phyloP scores from a whole-genome alignment of 495 filamentous ascomycete genomes.

The Penicillium herquei region DNA sequence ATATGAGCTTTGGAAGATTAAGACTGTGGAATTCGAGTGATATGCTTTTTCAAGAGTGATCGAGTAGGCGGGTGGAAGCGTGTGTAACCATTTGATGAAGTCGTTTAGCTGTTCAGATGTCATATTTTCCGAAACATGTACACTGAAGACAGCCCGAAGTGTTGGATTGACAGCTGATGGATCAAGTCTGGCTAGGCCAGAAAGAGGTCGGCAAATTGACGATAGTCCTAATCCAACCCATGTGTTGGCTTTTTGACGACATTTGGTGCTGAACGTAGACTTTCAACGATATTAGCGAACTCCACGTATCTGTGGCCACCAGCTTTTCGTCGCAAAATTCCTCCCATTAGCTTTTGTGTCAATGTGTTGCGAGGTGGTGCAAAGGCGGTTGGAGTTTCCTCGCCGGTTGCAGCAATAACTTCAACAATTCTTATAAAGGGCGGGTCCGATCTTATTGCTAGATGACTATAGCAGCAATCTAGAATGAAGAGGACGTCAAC shows the following conservation, averaged over 20 bases:
- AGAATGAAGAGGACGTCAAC: too few relatives aligned
- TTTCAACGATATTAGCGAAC: too few relatives aligned
- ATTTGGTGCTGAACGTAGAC: too few relatives aligned
- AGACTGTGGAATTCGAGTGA: conserved; percentile 5
- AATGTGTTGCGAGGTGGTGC: too few relatives aligned
- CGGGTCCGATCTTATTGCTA: too few relatives aligned
- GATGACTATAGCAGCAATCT: too few relatives aligned
- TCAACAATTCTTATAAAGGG: too few relatives aligned
- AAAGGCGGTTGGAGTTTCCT: too few relatives aligned
- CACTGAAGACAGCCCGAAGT: conserved; percentile 15
- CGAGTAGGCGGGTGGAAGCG: conserved; percentile 6
- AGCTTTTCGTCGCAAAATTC: too few relatives aligned
- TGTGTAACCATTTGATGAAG: conserved; percentile 13
- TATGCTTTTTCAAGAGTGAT: conserved; percentile 12
- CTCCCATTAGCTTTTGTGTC: too few relatives aligned
- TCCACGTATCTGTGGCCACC: too few relatives aligned
- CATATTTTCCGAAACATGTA: conserved; percentile 14
- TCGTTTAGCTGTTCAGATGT: conserved; percentile 6
- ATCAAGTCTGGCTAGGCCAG: conserved; percentile 6
- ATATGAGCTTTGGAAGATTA: conserved; percentile 13
- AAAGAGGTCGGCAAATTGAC: conserved; percentile 11
- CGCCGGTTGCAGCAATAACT: too few relatives aligned
- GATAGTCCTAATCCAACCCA: conserved; percentile 9
- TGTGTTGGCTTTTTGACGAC: conserved; percentile 14
- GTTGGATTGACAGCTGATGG: conserved; percentile 8